Base-by-base conservation (phyloP, 495 filamentous ascomycete species). In the Hyaloscypha variabilis region DNA sequence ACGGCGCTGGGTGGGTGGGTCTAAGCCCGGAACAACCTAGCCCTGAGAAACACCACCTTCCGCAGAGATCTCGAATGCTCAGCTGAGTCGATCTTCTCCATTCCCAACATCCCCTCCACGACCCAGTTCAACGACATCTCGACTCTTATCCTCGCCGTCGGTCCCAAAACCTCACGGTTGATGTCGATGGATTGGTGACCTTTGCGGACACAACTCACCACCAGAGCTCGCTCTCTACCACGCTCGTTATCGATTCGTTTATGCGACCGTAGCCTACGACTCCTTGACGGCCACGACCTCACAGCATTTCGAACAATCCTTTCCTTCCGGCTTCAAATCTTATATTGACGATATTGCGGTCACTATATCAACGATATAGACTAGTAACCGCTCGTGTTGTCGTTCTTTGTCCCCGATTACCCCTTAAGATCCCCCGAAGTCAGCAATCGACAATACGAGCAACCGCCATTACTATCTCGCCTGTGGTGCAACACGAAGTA, bases 191-290 rank as follows among this genome's bases (percentile, higher is more conserved):
- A 65, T 65, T 65, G 42, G 61, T n/a, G 30, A 29, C 53, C n/a
- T 23, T 23, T 46, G 36, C 24, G 42, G 42, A 19, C 19, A 39
- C 26, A 23, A 28, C 34, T 42, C 29, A 39, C 28, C 58, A 31
- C 23, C 64, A 64, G 68, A 67, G 68, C 68, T 70, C 42, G 64
- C 61, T 70, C 64, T 67, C 68, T 60, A 49, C 57, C 53, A 67
- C 67, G 62, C 60, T 69, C 63, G 63, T 66, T 69, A 50, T 56
- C 49, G 14, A n/a, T 11, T 29, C 23, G 14, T 58, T 58, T 29
- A 24, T 26, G 58, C 62, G 57, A 61, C 54, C 62, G 52, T 29
- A 58, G 53, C n/a, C 51, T 53, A 11, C 29, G n/a, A 46, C 26
- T 51, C 39, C 59, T 57, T 25, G 28, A 17, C 28, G 49, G 13